These are phyloP conservation scores for Corynascus novoguineensis DNA, from an alignment of 495 filamentous ascomycete genomes.

Conservation along the genomic window DNA sequence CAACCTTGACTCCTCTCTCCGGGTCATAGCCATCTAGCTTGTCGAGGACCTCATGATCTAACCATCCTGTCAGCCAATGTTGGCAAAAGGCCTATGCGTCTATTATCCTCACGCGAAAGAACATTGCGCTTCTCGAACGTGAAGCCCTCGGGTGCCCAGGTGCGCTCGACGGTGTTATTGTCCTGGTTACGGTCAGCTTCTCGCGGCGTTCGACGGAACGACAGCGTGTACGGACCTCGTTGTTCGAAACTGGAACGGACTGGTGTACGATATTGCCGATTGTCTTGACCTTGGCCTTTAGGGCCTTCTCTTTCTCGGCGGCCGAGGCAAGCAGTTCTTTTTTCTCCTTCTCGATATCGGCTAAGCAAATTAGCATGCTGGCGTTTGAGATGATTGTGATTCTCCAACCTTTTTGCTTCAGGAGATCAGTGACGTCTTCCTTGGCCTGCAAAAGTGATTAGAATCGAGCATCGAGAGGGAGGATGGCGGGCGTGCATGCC, in stretches of 20 bases:
- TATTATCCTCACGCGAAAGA: slow-evolving; percentile 26
- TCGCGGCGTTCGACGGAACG: background rate
- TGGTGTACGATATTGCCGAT: slow-evolving; percentile 95
- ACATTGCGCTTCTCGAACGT: slow-evolving; percentile 54
- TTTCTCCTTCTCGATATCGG: slow-evolving; percentile 69
- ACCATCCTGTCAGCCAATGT: background rate
- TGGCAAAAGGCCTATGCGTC: slow-evolving; percentile 21
- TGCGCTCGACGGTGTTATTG: slow-evolving; percentile 68
- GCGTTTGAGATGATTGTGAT: background rate
- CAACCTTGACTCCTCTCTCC: slow-evolving; percentile 88
- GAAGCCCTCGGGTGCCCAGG: slow-evolving; percentile 72
- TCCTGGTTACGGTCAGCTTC: slow-evolving; percentile 43
- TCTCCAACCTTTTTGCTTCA: slow-evolving; percentile 57
- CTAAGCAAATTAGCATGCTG: slow-evolving; percentile 21
- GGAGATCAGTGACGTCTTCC: slow-evolving; percentile 77
- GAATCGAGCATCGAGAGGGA: background rate
- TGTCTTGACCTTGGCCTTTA: slow-evolving; percentile 67
- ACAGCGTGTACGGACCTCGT: slow-evolving; percentile 53
- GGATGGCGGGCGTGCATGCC: slow-evolving; percentile 39
- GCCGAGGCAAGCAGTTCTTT: slow-evolving; percentile 69
- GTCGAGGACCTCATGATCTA: slow-evolving; percentile 87
- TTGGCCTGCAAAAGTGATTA: slow-evolving; percentile 55
- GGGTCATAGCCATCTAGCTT: slow-evolving; percentile 89
- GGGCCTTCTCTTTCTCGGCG: slow-evolving; percentile 61
- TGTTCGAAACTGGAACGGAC: slow-evolving; percentile 81